Evolutionary conservation across 768 basidiomycete genomes (phyloP).

Genomic region (Tricholoma hemisulphureum): DNA sequence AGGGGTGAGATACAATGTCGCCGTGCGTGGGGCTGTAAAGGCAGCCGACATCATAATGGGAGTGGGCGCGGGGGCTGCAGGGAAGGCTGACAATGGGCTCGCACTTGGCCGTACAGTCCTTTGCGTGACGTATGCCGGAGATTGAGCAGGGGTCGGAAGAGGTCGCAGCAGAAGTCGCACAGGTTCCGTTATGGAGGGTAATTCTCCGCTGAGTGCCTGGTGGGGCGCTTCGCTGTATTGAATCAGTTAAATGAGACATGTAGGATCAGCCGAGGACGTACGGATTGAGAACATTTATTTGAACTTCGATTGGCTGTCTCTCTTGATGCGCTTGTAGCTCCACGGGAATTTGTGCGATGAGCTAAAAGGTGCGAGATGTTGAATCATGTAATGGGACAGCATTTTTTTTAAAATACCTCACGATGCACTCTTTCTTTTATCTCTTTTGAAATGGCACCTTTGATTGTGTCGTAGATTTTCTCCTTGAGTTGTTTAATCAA

Average conservation of each 20-base stretch:
- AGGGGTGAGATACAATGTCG: conserved; percentile 17
- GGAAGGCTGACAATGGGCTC: conserved; percentile 30
- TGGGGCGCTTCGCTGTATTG: conserved; percentile 45
- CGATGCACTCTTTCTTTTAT: conserved; percentile 42
- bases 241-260: conserved; percentile 1
- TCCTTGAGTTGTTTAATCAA: conserved; percentile 40
- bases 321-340: conserved; percentile 40
- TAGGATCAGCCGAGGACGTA: conserved; percentile 25
- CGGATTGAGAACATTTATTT: conserved; percentile 47
- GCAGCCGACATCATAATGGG: conserved; percentile 2
- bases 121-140: conserved; percentile 32
- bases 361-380: conserved; percentile 29
- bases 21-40: conserved; percentile 1
- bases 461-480: conserved; percentile 34
- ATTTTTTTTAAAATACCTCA: conserved; percentile 33
- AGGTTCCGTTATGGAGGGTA: conserved; percentile 38
- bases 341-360: conserved; percentile 42
- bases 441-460: conserved; percentile 32
- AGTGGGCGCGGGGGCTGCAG: conserved; percentile 22
- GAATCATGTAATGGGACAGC: not conserved
- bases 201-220: conserved; percentile 38
- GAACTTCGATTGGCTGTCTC: conserved; percentile 42
- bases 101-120: conserved; percentile 18
- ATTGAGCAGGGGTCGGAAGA: conserved; percentile 46
- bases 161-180: conserved; percentile 53